Evolutionary conservation across 164 flowering plant species (phyloP), one percentile per base, ranked within the genome.

Genomic region (Tetrastigma voinierianum): DNA sequence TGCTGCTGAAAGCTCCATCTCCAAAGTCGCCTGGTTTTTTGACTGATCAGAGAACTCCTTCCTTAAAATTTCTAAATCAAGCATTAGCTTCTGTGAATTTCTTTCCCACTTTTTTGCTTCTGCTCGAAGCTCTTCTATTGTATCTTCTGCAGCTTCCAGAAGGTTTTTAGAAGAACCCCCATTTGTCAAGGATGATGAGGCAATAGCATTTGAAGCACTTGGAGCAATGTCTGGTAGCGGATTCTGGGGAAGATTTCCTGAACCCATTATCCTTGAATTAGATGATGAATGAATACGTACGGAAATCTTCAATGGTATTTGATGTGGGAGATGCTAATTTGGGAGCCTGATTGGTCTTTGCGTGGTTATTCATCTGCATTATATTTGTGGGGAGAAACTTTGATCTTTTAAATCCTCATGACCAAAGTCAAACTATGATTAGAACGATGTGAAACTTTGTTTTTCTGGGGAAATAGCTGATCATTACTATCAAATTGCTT

Each of bases 21-120:
- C 83, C 58, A 83, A 61, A 78, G 74, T 81, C 32, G 71, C 76
- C 52, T 75, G 83, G 20, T 61, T 83, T 67, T 77, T 82, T 11
- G 95, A 84, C 62, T 85, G 88, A 47, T 81, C 87, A 13, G 82
- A 75, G 62, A 77, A 76, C 57, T 88, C 93, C 58, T 79, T 80
- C 80, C 70, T 87, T 61, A 83, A 40, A 15, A 72, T 51, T 15
- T 88, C 97, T 71, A 88, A 61, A 77, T 93, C 98, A 62, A 76
- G 43, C 85, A 80, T 81, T 64, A 86, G 60, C 69, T 89, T 93
- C 68, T 79, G 70, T 2, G 96, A 84, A 74, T 89, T 86, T 75
- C 88, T 83, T 72, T 89, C 96, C 97, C 98, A 91, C 89, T 84
- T 88, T 68, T 74, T 84, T 44, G 93, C 87, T 71, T 88, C 96